These are phyloP conservation scores for Kitagawia praeruptora DNA, from an alignment of 129 eudicot genomes.

Conservation along the genomic window DNA sequence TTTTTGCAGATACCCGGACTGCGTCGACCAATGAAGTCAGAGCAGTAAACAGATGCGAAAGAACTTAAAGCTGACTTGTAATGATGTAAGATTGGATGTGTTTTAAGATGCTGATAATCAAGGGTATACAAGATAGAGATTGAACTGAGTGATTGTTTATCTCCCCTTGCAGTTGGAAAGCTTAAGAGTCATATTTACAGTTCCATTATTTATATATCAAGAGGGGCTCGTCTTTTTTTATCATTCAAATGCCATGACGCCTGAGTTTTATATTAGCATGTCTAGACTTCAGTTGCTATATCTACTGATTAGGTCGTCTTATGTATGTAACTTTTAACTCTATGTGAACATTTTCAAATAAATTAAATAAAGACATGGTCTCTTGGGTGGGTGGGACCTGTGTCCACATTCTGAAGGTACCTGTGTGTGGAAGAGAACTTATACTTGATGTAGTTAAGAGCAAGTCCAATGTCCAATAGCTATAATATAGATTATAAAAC, in stretches of 20 bases:
- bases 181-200: neutral
- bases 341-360: neutral
- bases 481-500: too few species aligned
- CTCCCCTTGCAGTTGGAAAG: neutral
- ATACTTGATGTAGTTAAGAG: too few species aligned
- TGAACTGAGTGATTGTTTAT: neutral
- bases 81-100: neutral
- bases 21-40: neutral
- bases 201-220: neutral
- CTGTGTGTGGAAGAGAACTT: too few species aligned
- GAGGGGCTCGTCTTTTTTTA: neutral
- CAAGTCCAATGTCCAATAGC: too few species aligned
- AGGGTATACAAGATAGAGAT: neutral
- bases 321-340: neutral
- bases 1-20: slow-evolving; percentile 6
- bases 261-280: neutral
- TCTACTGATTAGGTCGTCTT: neutral
- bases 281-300: neutral
- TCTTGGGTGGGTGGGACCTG: too few species aligned
- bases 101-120: neutral
- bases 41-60: neutral
- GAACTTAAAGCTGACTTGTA: neutral
- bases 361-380: too few species aligned
- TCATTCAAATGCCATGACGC: neutral
- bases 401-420: too few species aligned